Conservation (phyloP, 352 stramenopile species). For the Globisporangium irregulare region DNA sequence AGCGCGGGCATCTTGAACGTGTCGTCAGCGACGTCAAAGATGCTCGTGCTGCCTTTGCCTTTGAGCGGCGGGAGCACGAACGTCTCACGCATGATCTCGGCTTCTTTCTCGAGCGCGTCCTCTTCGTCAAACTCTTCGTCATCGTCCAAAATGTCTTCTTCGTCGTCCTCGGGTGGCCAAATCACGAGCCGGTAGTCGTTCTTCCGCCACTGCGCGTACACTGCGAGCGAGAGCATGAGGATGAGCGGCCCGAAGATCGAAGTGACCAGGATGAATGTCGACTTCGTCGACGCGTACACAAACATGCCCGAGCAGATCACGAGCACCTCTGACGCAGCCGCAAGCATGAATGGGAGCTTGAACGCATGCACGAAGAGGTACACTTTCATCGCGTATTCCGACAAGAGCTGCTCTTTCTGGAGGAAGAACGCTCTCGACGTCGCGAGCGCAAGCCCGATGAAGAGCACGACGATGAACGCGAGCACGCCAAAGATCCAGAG, state of each 20-base stretch:
- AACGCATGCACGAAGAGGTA: conserved; percentile 67
- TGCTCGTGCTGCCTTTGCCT: conserved; percentile 47
- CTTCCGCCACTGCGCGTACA: conserved; percentile 73
- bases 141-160: conserved; percentile 76
- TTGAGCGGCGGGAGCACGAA: conserved; percentile 80
- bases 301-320: conserved; percentile 83
- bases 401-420: conserved; percentile 71
- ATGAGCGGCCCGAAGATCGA: conserved; percentile 76
- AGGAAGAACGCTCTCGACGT: conserved; percentile 82
- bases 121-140: conserved; percentile 73
- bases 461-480: conserved; percentile 79
- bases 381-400: conserved; percentile 69
- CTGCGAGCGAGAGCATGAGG: conserved; percentile 69
- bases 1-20: conserved; percentile 82
- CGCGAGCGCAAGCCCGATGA: conserved; percentile 64
- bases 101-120: conserved; percentile 71
- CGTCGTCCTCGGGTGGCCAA: conserved; percentile 76
- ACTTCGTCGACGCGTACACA: conserved; percentile 73
- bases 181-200: conserved; percentile 85
- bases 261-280: conserved; percentile 74
- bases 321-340: conserved; percentile 69
- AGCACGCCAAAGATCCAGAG: conserved; percentile 87
- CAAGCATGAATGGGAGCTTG: conserved; percentile 77
- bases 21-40: conserved; percentile 55
- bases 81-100: conserved; percentile 64